phyloP scores from a whole-genome alignment of 208 protist species.

The Plasmodiophora brassicae region DNA sequence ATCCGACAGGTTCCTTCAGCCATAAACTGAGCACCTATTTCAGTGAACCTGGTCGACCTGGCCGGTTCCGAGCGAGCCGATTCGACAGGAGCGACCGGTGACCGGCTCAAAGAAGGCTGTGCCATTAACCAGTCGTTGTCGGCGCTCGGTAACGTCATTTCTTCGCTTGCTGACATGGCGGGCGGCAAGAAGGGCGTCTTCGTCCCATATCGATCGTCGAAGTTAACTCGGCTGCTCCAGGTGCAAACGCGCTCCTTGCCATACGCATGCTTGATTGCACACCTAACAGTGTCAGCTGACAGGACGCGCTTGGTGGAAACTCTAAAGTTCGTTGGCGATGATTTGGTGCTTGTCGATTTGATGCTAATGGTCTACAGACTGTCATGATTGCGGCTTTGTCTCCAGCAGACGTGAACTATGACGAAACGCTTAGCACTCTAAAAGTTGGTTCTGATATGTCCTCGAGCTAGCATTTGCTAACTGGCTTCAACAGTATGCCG shows the following conservation, averaged over 20 bases:
- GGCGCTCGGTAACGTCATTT: conserved; percentile 59
- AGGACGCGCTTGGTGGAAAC: conserved; percentile 51
- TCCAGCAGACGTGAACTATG: conserved; percentile 51
- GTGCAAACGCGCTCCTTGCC: too few relatives aligned
- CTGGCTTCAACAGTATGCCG: conserved; percentile 50
- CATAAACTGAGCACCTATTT: too few relatives aligned
- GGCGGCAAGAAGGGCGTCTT: conserved; percentile 46
- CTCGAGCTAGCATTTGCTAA: too few relatives aligned
- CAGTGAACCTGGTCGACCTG: conserved; percentile 47
- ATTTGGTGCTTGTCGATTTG: too few relatives aligned
- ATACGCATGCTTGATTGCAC: background rate
- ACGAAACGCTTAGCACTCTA: conserved; percentile 51
- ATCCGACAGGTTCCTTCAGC: too few relatives aligned
- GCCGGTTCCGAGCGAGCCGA: conserved; percentile 44
- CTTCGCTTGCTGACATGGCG: conserved; percentile 44
- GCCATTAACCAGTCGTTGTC: conserved; percentile 59
- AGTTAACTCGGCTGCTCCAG: conserved; percentile 33
- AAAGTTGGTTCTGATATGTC: too few relatives aligned
- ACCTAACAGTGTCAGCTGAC: background rate
- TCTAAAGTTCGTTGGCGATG: too few relatives aligned
- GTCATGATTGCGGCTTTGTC: conserved; percentile 50
- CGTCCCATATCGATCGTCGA: conserved; percentile 52
- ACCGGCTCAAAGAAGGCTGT: conserved; percentile 41
- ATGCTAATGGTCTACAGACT: too few relatives aligned
- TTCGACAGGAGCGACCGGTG: conserved; percentile 32